Base-by-base conservation (phyloP, 306 rosid genomes). In the Vigna unguiculata region DNA sequence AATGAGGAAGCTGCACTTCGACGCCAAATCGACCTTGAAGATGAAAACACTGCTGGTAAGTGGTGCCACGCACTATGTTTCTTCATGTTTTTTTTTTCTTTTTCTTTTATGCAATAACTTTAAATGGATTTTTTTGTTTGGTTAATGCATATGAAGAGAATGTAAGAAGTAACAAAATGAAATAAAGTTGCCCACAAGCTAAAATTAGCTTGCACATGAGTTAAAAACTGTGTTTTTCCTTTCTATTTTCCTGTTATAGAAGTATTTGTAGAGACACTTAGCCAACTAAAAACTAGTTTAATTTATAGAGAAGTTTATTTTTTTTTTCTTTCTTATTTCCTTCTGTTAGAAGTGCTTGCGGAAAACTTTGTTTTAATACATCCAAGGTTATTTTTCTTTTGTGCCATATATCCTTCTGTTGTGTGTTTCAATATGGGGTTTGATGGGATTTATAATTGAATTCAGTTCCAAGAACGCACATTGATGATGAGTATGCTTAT, bases 1-100 rank as follows among this genome's bases (percentile, higher is more conserved):
- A 95, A 90, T 13, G 98, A 92, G 82, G 98, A 95, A 80, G 97
- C 91, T 0, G 87, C 89, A 7, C 93, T 95, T 81, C 96, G 97
- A 16, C 88, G 87, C 5, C 88, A 90, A 78, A 92, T 95, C 48
- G 97, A 95, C 69, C 89, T 92, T 2, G 98, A 89, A 77, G 97
- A 95, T 17, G 93, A 90, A 51, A 81, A 82, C 77, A 89, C 92
- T 1, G 92, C 97, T 32, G 93, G 48, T 43, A 43, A 43, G 48
- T 12, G 48, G 97, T 92, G 84, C 64, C 77, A 17, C 51, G 0
- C 40, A 20, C 63, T 1, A 43, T 54, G 5, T 54, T 21, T 81
- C 1, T 54, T 28, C 0, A 2, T 5, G 5, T 12, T 12, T 43
- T 63, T 67, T n/a, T 3, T 3, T 22, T 5, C 16, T 67, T 1